Base-by-base conservation (phyloP, 352 stramenopile species). In the Pythium rhizo-oryzae region DNA sequence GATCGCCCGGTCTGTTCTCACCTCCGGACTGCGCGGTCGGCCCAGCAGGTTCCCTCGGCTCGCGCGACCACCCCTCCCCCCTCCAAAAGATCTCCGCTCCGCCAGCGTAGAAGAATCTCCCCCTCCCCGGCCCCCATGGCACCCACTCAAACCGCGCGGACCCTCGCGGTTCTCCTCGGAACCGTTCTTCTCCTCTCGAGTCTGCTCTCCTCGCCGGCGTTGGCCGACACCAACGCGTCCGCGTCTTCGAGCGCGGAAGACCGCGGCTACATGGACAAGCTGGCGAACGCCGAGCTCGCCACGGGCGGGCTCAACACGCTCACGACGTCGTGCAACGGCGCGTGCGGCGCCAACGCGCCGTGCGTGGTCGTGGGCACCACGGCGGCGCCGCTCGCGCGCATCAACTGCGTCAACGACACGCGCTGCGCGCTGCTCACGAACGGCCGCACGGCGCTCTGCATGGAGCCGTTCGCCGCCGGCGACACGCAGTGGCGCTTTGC, bases 331-430 rank as follows among this genome's bases (percentile, higher is more conserved):
- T 93, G 85, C 70, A 90, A 86, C 58, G 85, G 85, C 53, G 82
- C 75, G 46, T 93, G 85, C 62, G 79, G 77, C 68, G 71, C 63
- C 50, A 83, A 82, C 71, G 68, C 76, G n/a, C 78, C 81, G 11
- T 93, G 85, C 57, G 81, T 91, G 21, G 68, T 93, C 35, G 74
- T 93, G 28, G 85, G 85, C 3, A 59, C 59, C 33, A 52, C 59
- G 47, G 71, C 85, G 61, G 85, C 82, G 24, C 84, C 80, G 25
- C 60, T 69, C 19, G 87, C 84, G 59, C 56, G 63, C 47, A 90
- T 93, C 74, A 78, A 91, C 74, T 93, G 85, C 57, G 80, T 91
- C 49, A 91, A 89, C 73, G 79, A 93, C 67, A 85, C 75, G 59
- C 80, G 77, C 53, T 93, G 85, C 67, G 71, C 82, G 49, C 90